Evolutionary conservation across 495 filamentous ascomycete species (phyloP).

Genomic region (Platismatia glauca): DNA sequence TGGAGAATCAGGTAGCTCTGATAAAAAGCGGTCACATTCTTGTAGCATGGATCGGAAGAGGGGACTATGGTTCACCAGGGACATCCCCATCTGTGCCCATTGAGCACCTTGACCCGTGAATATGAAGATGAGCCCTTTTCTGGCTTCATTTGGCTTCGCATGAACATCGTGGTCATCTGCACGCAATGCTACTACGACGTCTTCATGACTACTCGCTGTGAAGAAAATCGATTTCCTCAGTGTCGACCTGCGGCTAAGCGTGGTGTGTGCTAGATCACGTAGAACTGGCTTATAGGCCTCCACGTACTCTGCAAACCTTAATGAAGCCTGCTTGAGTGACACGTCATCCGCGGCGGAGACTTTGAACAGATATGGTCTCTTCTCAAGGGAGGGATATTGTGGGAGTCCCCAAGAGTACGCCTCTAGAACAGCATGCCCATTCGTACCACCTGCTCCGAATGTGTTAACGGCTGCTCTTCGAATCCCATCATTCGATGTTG

Average conservation of each 20-base stretch:
- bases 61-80: background rate
- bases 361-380: constrained; percentile 16
- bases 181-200: background rate
- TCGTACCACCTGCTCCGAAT: constrained; percentile 32
- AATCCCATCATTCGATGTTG: constrained; percentile 8
- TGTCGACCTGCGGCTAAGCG: constrained; percentile 26
- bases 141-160: constrained; percentile 1
- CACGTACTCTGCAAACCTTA: constrained; percentile 12
- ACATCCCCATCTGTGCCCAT: constrained; percentile 28
- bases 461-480: constrained; percentile 23
- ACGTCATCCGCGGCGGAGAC: constrained; percentile 14
- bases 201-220: background rate
- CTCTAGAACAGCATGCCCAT: constrained; percentile 28
- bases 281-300: constrained; percentile 11
- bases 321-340: background rate
- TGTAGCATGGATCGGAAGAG: background rate
- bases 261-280: constrained; percentile 33
- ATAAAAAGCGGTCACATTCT: constrained; percentile 1
- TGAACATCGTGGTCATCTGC: background rate
- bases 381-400: background rate
- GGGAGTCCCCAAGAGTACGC: background rate
- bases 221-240: constrained; percentile 5
- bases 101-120: constrained; percentile 34
- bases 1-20: constrained; percentile 14
- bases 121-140: constrained; percentile 18